Evolutionary conservation across 768 basidiomycete genomes (phyloP).

Genomic region (Rhizopogon vinicolor): DNA sequence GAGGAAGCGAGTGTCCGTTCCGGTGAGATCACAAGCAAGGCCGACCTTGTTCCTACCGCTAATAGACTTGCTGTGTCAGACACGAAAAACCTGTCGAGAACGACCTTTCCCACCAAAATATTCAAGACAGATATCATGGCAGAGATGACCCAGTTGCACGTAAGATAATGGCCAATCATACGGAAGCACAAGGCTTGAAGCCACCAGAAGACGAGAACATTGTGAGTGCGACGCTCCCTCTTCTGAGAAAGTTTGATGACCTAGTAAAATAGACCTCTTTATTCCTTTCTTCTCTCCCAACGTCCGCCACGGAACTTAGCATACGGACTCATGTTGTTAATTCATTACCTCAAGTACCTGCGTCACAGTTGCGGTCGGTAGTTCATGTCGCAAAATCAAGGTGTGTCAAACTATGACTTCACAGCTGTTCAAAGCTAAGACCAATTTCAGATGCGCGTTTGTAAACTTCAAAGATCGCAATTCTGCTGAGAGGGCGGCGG

Average conservation of each 20-base stretch:
- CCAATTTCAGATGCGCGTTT: slow-evolving; percentile 77
- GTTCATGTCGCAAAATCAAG: slow-evolving; percentile 82
- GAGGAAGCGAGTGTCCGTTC: slow-evolving; percentile 92
- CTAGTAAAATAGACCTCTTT: slow-evolving; percentile 60
- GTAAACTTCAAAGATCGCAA: slow-evolving; percentile 84
- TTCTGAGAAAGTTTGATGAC: slow-evolving; percentile 1
- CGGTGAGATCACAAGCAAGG: slow-evolving; percentile 33
- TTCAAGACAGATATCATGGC: slow-evolving; percentile 93
- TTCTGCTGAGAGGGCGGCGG: slow-evolving; percentile 84
- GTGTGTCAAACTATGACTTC: slow-evolving; percentile 28
- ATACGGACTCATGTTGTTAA: slow-evolving; percentile 69
- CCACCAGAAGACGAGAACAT: slow-evolving; percentile 87
- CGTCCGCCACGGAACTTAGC: slow-evolving; percentile 63
- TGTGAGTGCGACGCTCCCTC: slow-evolving; percentile 43
- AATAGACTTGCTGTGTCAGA: slow-evolving; percentile 30
- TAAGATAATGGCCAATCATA: slow-evolving; percentile 80
- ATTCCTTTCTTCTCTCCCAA: slow-evolving; percentile 76
- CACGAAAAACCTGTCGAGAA: slow-evolving; percentile 88
- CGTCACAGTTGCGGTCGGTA: slow-evolving; percentile 71
- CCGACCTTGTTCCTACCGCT: slow-evolving; percentile 1
- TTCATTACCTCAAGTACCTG: slow-evolving; percentile 59
- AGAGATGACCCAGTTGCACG: slow-evolving; percentile 90
- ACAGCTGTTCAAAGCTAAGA: neutral
- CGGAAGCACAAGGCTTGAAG: slow-evolving; percentile 76
- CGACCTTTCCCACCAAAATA: slow-evolving; percentile 85